Evolutionary conservation across 352 stramenopile genomes (phyloP).

Genomic region (Blastocystis sp.): DNA sequence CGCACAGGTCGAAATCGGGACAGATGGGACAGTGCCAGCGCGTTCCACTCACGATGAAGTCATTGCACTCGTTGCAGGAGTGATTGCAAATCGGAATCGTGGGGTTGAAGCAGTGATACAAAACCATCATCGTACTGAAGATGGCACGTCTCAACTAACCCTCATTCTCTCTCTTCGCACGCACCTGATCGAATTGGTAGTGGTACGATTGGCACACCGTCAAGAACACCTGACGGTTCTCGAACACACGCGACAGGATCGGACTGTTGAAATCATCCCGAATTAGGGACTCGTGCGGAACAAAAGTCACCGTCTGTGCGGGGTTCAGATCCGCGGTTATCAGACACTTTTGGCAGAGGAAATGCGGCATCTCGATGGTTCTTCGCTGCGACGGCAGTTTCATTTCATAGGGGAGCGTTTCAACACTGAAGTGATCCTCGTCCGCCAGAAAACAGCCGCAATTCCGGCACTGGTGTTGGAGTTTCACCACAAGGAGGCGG

Average conservation of each 20-base stretch:
- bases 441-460: slow-evolving; percentile 68
- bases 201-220: slow-evolving; percentile 80
- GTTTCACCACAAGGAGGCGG: slow-evolving; percentile 51
- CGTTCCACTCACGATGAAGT: slow-evolving; percentile 80
- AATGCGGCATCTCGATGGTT: not conserved
- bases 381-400: not conserved
- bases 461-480: slow-evolving; percentile 41
- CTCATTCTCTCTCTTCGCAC: not conserved
- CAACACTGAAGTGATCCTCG: slow-evolving; percentile 73
- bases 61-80: slow-evolving; percentile 75
- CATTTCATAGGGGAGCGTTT: slow-evolving; percentile 72
- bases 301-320: not conserved
- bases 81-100: slow-evolving; percentile 75
- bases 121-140: slow-evolving; percentile 98
- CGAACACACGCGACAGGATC: slow-evolving; percentile 46
- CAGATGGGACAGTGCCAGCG: slow-evolving; percentile 84
- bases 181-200: slow-evolving; percentile 93
- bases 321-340: not conserved
- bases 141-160: slow-evolving; percentile 87
- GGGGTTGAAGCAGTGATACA: slow-evolving; percentile 96
- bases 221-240: slow-evolving; percentile 60
- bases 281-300: not conserved
- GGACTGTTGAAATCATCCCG: slow-evolving; percentile 76
- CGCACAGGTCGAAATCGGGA: slow-evolving; percentile 83
- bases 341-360: not conserved